phyloP scores from a whole-genome alignment of 192 early-diverging fungal species.

The Coemansia sp. region DNA sequence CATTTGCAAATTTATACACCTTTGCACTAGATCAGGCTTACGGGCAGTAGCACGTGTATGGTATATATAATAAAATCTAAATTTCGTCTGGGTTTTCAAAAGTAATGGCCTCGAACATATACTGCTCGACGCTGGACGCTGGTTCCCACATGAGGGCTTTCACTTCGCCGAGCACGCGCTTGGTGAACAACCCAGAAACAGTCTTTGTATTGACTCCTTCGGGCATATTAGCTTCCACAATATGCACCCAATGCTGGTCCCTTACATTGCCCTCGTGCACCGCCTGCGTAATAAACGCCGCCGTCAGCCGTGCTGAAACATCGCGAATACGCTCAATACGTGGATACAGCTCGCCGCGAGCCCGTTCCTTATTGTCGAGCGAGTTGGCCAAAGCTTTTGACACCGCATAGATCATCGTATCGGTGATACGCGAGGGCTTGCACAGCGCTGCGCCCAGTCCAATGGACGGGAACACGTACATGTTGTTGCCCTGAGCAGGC shows the following conservation, averaged over 20 bases:
- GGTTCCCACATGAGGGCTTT: constrained; percentile 50
- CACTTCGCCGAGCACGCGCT: constrained; percentile 43
- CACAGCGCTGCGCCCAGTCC: constrained; percentile 84
- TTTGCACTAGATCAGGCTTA: too few relatives aligned
- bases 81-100: constrained; percentile 40
- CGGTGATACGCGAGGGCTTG: constrained; percentile 69
- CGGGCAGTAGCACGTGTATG: neutral
- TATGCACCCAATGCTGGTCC: constrained; percentile 33
- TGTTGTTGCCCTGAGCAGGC: constrained; percentile 91
- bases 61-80: neutral
- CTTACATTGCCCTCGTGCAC: constrained; percentile 56
- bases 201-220: neutral
- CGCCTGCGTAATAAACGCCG: constrained; percentile 67
- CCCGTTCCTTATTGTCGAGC: constrained; percentile 66
- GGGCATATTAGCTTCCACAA: constrained; percentile 24
- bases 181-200: constrained; percentile 25
- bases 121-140: constrained; percentile 49
- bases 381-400: constrained; percentile 76
- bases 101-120: constrained; percentile 45
- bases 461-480: constrained; percentile 96
- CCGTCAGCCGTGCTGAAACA: constrained; percentile 76
- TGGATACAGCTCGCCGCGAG: constrained; percentile 77
- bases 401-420: constrained; percentile 79
- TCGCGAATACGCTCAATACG: constrained; percentile 79
- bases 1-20: too few relatives aligned